Evolutionary conservation across 257 asterid genomes (phyloP).

Genomic region (Coffea canephora): DNA sequence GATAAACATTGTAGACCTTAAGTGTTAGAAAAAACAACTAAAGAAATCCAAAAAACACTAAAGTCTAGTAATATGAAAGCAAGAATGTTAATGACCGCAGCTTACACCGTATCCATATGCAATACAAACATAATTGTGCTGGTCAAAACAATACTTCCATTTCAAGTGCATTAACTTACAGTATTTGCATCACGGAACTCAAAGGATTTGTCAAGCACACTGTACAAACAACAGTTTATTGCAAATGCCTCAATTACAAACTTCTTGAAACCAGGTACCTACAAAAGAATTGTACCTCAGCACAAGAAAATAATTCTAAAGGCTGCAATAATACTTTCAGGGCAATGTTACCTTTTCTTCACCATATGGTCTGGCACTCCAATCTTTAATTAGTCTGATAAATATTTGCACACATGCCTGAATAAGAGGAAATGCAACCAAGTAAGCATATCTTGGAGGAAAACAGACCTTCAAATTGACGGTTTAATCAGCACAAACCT

Average conservation of each 20-base stretch:
- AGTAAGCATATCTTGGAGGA: constrained; percentile 13
- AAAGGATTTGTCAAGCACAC: constrained; percentile 91
- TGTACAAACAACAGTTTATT: constrained; percentile 78
- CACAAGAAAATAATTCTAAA: constrained; percentile 15
- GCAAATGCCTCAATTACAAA: constrained; percentile 82
- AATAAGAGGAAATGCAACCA: constrained; percentile 13
- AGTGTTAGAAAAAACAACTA: not conserved
- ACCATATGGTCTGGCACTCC: constrained; percentile 65
- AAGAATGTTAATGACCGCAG: not conserved
- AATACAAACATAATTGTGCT: not conserved
- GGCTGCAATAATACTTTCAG: constrained; percentile 1
- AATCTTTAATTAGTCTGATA: constrained; percentile 83
- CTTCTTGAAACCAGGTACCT: constrained; percentile 88
- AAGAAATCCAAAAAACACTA: not conserved
- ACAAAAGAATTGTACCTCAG: constrained; percentile 33
- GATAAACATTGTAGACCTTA: not conserved
- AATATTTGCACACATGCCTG: constrained; percentile 94
- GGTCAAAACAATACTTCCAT: not conserved
- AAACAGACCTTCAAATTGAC: not conserved
- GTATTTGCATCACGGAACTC: constrained; percentile 89
- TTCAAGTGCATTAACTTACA: constrained; percentile 49
- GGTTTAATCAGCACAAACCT: constrained; percentile 42
- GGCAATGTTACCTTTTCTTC: constrained; percentile 61
- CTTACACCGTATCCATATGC: not conserved
- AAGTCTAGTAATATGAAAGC: not conserved